Evolutionary conservation across 2,329 filamentous ascomycete species (phyloP).

Genomic region (Xylaria sp.): DNA sequence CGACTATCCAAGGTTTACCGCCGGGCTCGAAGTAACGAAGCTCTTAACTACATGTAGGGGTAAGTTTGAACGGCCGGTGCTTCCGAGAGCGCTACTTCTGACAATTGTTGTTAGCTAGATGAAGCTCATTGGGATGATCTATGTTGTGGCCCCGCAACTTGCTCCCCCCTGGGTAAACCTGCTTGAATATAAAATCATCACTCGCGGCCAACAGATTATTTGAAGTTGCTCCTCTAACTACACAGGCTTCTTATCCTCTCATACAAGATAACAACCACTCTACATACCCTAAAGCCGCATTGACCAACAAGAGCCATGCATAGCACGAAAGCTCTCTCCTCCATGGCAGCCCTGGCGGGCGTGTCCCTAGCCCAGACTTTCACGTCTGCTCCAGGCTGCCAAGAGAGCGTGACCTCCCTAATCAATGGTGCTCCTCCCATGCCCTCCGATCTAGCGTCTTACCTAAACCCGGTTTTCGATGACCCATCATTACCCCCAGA

Average conservation of each 20-base stretch:
- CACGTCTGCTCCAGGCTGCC: not conserved
- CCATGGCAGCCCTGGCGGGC: conserved; percentile 4
- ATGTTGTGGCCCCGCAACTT: not conserved
- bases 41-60: not conserved
- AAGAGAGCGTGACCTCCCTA: not conserved
- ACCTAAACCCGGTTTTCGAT: not conserved
- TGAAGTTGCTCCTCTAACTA: too few relatives aligned
- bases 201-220: not conserved
- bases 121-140: not conserved
- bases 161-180: not conserved
- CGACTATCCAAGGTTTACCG: not conserved
- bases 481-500: not conserved
- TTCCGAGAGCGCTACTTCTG: not conserved
- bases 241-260: not conserved
- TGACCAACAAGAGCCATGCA: conserved; percentile 11
- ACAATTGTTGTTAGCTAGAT: not conserved
- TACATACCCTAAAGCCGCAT: not conserved
- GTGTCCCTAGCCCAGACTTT: conserved; percentile 8
- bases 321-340: not conserved
- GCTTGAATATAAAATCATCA: not conserved
- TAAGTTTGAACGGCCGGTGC: not conserved
- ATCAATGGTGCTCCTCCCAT: not conserved
- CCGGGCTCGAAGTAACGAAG: not conserved
- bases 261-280: not conserved
- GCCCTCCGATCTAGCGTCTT: not conserved